Evolutionary conservation across 2,329 filamentous ascomycete species (phyloP).

Genomic region (Metarhizium sp.): DNA sequence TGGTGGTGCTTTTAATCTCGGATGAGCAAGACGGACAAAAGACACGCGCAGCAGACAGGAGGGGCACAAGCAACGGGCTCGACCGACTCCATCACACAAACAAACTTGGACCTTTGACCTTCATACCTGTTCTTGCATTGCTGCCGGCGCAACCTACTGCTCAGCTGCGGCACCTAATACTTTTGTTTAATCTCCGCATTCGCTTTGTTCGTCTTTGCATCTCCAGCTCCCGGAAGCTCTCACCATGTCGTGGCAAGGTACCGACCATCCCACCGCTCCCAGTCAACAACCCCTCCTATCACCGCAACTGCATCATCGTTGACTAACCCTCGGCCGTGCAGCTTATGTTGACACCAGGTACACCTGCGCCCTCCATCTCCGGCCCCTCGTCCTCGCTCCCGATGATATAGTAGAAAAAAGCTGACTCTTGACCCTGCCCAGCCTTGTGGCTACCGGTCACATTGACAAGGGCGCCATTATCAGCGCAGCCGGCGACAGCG

Average conservation of each 20-base stretch:
- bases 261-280: constrained; percentile 19
- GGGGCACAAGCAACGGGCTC: not conserved
- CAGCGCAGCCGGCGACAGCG: constrained; percentile 68
- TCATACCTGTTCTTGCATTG: not conserved
- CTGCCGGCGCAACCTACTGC: not conserved
- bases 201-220: constrained; percentile 1
- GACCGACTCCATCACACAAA: constrained; percentile 6
- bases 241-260: constrained; percentile 71
- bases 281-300: constrained; percentile 15
- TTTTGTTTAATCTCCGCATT: constrained; percentile 1
- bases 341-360: constrained; percentile 46
- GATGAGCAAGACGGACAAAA: not conserved
- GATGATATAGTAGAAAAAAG: constrained; percentile 5
- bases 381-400: not conserved
- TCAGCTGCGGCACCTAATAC: not conserved
- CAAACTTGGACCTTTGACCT: not conserved
- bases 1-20: not conserved
- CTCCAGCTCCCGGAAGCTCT: constrained; percentile 6
- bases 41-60: constrained; percentile 1
- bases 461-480: constrained; percentile 81
- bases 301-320: not conserved
- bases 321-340: constrained; percentile 18
- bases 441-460: constrained; percentile 70
- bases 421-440: constrained; percentile 26
- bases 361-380: constrained; percentile 4